These are phyloP conservation scores for Rhododendron ovatum DNA, from an alignment of 148 eudicot species.

Conservation along the genomic window DNA sequence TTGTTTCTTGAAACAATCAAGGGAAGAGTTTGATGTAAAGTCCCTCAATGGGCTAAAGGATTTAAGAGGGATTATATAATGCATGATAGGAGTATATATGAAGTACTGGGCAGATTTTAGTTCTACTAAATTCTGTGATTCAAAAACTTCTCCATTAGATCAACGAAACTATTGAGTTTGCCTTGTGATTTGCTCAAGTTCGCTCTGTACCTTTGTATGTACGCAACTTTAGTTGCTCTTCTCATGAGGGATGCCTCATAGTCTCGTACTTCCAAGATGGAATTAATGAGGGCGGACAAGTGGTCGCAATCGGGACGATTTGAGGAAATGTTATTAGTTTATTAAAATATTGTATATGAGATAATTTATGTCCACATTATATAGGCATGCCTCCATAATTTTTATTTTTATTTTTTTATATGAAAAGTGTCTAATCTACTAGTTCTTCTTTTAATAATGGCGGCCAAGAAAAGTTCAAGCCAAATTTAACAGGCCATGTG, in stretches of 20 bases:
- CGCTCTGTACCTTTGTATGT: neutral
- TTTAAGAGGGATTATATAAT: neutral
- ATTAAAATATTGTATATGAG: too few species aligned
- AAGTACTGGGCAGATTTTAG: neutral
- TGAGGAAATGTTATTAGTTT: too few species aligned
- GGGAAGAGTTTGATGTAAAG: neutral
- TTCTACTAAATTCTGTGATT: neutral
- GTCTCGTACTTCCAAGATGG: neutral
- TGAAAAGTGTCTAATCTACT: too few species aligned
- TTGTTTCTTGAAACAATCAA: neutral
- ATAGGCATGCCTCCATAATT: too few species aligned
- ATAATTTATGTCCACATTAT: too few species aligned
- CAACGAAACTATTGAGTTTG: neutral
- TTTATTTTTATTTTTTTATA: too few species aligned
- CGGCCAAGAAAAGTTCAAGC: too few species aligned
- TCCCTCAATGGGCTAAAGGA: neutral
- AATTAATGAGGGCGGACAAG: too few species aligned
- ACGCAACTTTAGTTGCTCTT: neutral
- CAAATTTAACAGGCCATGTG: too few species aligned
- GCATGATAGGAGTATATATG: neutral
- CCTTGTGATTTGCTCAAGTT: neutral
- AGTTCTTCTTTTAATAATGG: too few species aligned
- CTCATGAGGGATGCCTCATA: neutral
- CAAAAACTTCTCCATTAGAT: too few species aligned
- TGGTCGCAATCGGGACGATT: too few species aligned